Conservation (phyloP, 2,329 filamentous ascomycete genomes). For the Fusarium sp. region DNA sequence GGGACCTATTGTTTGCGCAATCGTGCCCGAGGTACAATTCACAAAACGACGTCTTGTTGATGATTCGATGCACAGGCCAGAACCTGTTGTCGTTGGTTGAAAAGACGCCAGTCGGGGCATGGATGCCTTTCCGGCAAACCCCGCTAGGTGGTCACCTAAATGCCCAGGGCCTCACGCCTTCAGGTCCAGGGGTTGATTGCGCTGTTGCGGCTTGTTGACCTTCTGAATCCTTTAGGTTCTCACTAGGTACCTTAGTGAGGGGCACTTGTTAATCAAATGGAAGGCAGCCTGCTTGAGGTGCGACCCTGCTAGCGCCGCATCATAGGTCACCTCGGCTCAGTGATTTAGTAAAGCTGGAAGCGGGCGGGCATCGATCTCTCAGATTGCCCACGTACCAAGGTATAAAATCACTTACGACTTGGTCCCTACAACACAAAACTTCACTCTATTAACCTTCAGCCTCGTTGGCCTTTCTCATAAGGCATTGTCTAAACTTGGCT, state of each 20-base stretch:
- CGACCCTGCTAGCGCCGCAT: constrained; percentile 18
- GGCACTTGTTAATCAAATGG: background rate
- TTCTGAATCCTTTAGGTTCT: background rate
- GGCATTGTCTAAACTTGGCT: background rate
- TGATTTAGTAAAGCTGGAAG: constrained; percentile 11
- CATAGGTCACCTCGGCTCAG: constrained; percentile 33
- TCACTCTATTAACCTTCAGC: background rate
- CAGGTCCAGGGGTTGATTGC: background rate
- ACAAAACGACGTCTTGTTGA: constrained; percentile 33
- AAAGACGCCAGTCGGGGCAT: constrained; percentile 30
- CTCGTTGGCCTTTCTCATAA: background rate
- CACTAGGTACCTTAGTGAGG: constrained; percentile 10
- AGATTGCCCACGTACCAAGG: constrained; percentile 6
- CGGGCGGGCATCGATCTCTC: constrained; percentile 6
- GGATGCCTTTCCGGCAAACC: constrained; percentile 20
- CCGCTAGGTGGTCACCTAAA: constrained; percentile 11
- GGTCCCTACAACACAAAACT: constrained; percentile 6
- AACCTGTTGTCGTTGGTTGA: constrained; percentile 27
- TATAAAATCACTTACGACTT: constrained; percentile 16
- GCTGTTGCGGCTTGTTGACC: constrained; percentile 21
- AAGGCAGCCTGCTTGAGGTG: background rate
- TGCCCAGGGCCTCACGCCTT: background rate
- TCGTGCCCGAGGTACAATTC: constrained; percentile 23
- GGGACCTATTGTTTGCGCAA: constrained; percentile 27
- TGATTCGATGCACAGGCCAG: constrained; percentile 41